Conservation (phyloP, 208 protist species). For the Trypanosoma vivax region DNA sequence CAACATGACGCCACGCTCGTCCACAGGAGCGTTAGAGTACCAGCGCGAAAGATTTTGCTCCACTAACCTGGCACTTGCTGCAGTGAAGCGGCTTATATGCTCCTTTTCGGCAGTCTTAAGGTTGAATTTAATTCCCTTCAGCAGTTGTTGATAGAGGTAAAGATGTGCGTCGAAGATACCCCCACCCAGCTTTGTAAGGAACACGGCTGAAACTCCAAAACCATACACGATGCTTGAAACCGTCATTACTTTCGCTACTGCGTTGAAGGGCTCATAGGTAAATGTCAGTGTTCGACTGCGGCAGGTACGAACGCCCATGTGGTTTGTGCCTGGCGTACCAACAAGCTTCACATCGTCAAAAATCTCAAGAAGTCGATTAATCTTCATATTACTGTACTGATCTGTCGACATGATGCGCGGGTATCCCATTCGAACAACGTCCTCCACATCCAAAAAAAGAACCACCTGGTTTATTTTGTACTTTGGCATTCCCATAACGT, state of each 20-base stretch:
- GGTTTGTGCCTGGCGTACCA: constrained; percentile 55
- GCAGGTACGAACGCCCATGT: constrained; percentile 55
- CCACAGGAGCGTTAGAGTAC: constrained; percentile 32
- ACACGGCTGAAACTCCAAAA: constrained; percentile 74
- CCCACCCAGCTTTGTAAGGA: constrained; percentile 64
- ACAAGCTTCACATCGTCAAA: constrained; percentile 67
- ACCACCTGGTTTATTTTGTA: constrained; percentile 73
- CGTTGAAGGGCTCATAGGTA: constrained; percentile 70
- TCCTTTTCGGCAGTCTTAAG: constrained; percentile 23
- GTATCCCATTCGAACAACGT: constrained; percentile 80
- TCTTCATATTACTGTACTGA: constrained; percentile 84
- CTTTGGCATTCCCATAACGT: constrained; percentile 71
- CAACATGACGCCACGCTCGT: constrained; percentile 27
- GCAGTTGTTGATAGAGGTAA: constrained; percentile 75
- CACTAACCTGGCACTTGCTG: constrained; percentile 61
- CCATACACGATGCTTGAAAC: constrained; percentile 70
- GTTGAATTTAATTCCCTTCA: constrained; percentile 50
- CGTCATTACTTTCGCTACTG: constrained; percentile 69
- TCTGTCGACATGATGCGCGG: constrained; percentile 82
- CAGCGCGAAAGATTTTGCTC: constrained; percentile 57
- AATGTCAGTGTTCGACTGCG: constrained; percentile 75
- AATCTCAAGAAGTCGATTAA: constrained; percentile 62
- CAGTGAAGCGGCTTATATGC: constrained; percentile 46
- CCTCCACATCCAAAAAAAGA: constrained; percentile 81
- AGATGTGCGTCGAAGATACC: constrained; percentile 81